A percentile compares a stretch with the other conserved stretches of the same genome.
These are phyloP conservation scores for Brassica incana DNA, from an alignment of 345 rosid species.

Conservation along the genomic window DNA sequence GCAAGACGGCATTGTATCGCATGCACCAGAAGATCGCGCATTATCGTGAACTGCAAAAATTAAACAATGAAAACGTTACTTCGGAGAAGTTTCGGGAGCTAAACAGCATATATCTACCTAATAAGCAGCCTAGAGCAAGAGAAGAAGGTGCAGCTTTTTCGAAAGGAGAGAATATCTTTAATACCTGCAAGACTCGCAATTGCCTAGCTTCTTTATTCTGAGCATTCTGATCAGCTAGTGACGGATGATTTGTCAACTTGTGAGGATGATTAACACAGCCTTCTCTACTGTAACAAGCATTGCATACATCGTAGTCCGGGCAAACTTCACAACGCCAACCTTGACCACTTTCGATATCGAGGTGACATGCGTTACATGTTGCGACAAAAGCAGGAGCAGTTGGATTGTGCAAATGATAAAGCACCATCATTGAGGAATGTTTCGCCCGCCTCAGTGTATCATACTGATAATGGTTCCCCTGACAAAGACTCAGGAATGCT, in stretches of 20 bases:
- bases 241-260: constrained; percentile 89
- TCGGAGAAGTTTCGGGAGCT: not conserved
- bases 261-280: constrained; percentile 90
- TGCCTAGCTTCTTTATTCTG: constrained; percentile 98
- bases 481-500: constrained; percentile 97
- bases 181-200: constrained; percentile 77
- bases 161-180: not conserved
- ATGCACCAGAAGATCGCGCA: constrained; percentile 99
- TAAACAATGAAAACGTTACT: constrained; percentile 16
- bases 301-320: constrained; percentile 95
- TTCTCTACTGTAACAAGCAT: constrained; percentile 79
- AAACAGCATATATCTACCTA: not conserved
- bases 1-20: constrained; percentile 78
- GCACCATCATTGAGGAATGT: constrained; percentile 99
- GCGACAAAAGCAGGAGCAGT: constrained; percentile 98
- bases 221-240: constrained; percentile 86
- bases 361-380: constrained; percentile 81
- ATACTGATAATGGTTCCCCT: constrained; percentile 99
- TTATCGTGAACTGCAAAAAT: constrained; percentile 80
- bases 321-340: constrained; percentile 99
- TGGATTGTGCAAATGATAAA: constrained; percentile 98
- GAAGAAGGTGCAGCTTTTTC: constrained; percentile 3
- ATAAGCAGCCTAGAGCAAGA: constrained; percentile 4
- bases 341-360: constrained; percentile 96
- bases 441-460: constrained; percentile 97